Conservation (phyloP, 371 early-diverging fungal genomes). For the Cokeromyces recurvatus region DNA sequence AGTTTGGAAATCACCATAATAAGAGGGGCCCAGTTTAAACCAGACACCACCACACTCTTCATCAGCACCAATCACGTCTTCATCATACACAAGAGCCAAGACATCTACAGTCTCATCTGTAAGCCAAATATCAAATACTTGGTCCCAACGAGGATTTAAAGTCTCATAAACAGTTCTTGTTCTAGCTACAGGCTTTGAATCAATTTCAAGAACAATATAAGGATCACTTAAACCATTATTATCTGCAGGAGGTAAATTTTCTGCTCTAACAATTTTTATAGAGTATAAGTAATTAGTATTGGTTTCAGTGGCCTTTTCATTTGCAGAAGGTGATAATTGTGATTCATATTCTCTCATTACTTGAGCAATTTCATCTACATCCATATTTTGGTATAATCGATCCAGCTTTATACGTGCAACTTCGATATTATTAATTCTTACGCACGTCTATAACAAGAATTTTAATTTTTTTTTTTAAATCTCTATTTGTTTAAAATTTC, state of each 20-base stretch:
- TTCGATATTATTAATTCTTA: slow-evolving; percentile 66
- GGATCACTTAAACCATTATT: slow-evolving; percentile 66
- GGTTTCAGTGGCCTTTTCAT: slow-evolving; percentile 12
- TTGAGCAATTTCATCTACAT: slow-evolving; percentile 56
- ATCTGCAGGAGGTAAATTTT: slow-evolving; percentile 50
- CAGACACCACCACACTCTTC: slow-evolving; percentile 73
- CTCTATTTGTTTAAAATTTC: background rate
- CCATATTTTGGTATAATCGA: slow-evolving; percentile 60
- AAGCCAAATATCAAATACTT: slow-evolving; percentile 76
- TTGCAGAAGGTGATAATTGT: slow-evolving; percentile 4
- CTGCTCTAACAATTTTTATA: slow-evolving; percentile 58
- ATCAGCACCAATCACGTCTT: slow-evolving; percentile 76
- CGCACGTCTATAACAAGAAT: slow-evolving; percentile 40
- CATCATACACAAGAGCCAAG: slow-evolving; percentile 69
- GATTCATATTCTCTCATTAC: slow-evolving; percentile 39
- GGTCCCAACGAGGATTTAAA: slow-evolving; percentile 89
- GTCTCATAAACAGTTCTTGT: slow-evolving; percentile 68
- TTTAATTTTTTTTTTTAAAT: background rate
- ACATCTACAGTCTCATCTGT: slow-evolving; percentile 53
- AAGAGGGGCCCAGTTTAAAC: slow-evolving; percentile 58
- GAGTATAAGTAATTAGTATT: slow-evolving; percentile 42
- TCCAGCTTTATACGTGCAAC: slow-evolving; percentile 59
- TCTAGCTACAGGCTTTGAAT: slow-evolving; percentile 48
- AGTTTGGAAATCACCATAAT: slow-evolving; percentile 65
- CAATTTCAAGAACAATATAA: slow-evolving; percentile 67